Evolutionary conservation across 2,329 filamentous ascomycete species (phyloP).

Genomic region (Lojkania enalia): DNA sequence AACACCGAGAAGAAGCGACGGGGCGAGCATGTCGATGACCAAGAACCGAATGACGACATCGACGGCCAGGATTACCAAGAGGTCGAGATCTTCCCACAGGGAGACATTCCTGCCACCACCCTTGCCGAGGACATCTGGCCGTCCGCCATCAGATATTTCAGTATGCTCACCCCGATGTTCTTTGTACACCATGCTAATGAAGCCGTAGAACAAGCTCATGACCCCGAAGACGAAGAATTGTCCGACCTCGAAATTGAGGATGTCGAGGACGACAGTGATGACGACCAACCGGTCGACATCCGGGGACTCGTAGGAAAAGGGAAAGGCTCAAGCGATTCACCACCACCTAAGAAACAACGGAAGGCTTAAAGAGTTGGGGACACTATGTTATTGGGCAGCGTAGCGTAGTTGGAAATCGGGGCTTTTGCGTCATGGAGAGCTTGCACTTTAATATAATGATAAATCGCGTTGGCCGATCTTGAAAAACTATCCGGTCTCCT

Average conservation of each 20-base stretch:
- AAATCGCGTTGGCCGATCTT: no score
- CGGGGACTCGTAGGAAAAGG: constrained; percentile 52
- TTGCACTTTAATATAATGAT: no score
- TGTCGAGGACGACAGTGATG: constrained; percentile 50
- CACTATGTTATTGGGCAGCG: not conserved
- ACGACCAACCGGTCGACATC: constrained; percentile 56
- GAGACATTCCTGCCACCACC: constrained; percentile 77
- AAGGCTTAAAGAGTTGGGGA: constrained; percentile 31
- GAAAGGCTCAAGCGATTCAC: constrained; percentile 37
- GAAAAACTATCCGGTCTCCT: no score
- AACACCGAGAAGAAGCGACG: constrained; percentile 53
- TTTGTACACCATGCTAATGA: constrained; percentile 42
- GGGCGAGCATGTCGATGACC: constrained; percentile 45
- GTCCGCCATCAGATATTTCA: constrained; percentile 86
- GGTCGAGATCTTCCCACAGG: constrained; percentile 84
- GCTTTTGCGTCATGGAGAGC: no score
- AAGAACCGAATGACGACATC: constrained; percentile 61
- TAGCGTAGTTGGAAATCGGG: no score
- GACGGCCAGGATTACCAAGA: constrained; percentile 66
- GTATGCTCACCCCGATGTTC: constrained; percentile 57
- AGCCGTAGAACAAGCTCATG: constrained; percentile 57
- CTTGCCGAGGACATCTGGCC: constrained; percentile 89
- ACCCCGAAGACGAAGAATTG: constrained; percentile 67
- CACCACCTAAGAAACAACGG: constrained; percentile 47
- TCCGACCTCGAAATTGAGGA: constrained; percentile 71